A percentile compares a stretch with the other conserved stretches of the same genome.
These are phyloP conservation scores for Lentinus tigrinus DNA, from an alignment of 768 basidiomycete species.

Conservation along the genomic window DNA sequence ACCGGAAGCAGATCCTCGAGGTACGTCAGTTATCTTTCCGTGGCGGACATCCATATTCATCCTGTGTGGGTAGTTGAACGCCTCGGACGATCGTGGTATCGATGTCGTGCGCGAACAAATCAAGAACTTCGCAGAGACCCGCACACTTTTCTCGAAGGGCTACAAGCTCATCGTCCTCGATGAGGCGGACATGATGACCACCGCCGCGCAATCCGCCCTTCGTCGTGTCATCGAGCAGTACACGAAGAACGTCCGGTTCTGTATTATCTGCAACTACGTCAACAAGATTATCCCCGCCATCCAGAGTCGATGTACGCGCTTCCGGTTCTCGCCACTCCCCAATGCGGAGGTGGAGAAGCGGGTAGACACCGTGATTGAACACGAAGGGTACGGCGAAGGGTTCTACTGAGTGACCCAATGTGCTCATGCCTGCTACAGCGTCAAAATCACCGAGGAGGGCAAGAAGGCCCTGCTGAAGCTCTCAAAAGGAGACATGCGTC, in stretches of 20 bases:
- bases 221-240: constrained; percentile 98
- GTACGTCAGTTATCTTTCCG: constrained; percentile 39
- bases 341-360: constrained; percentile 83
- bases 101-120: constrained; percentile 99
- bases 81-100: constrained; percentile 97
- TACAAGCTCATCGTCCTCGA: constrained; percentile 98
- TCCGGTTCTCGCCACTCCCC: constrained; percentile 93
- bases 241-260: constrained; percentile 97
- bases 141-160: constrained; percentile 86
- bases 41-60: neutral
- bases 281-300: constrained; percentile 99
- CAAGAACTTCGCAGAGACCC: constrained; percentile 96
- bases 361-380: constrained; percentile 72
- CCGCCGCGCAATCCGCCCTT: constrained; percentile 93
- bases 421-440: constrained; percentile 44
- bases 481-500: constrained; percentile 96
- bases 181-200: constrained; percentile 99
- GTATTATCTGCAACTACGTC: constrained; percentile 99
- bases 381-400: constrained; percentile 68
- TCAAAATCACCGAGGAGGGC: constrained; percentile 83
- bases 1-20: constrained; percentile 91
- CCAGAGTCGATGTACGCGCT: constrained; percentile 96
- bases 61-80: constrained; percentile 71
- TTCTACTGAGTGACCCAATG: neutral
- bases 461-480: constrained; percentile 87